A percentile compares a stretch with the other conserved stretches of the same genome.
Conservation (phyloP, 331 rosid species). For the Prunus yedoensis region DNA sequence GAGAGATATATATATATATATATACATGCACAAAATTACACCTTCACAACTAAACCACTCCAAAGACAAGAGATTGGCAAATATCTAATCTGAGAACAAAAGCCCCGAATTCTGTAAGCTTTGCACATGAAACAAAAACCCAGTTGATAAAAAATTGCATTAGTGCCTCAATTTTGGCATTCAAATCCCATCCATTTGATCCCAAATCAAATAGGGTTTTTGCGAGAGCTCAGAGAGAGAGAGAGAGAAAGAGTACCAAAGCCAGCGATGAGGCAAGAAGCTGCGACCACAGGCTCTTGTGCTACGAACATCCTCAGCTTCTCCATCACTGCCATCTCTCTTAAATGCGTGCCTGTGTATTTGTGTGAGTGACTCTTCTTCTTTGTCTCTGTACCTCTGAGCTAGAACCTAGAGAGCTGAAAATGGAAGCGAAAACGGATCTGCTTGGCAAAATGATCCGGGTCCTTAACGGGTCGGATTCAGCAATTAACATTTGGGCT, state of each 20-base stretch:
- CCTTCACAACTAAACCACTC: conserved; percentile 1
- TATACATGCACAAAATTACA: not conserved
- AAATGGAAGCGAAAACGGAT: not conserved
- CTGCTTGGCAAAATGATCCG: not conserved
- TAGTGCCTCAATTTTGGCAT: not conserved
- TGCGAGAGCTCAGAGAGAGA: not conserved
- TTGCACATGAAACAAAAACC: not conserved
- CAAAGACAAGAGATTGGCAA: not conserved
- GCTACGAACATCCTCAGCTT: conserved; percentile 78
- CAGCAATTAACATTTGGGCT: not conserved
- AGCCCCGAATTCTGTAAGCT: not conserved
- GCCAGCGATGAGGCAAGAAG: conserved; percentile 85
- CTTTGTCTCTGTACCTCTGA: conserved; percentile 2
- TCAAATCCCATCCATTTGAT: conserved; percentile 1
- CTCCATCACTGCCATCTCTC: conserved; percentile 74
- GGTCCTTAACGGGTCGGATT: not conserved
- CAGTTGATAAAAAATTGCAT: not conserved
- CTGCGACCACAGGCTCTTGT: conserved; percentile 90
- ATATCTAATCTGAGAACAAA: not conserved
- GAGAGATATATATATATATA: not conserved
- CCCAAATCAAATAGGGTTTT: not conserved
- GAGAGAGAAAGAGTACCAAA: conserved; percentile 54
- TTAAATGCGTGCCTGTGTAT: not conserved
- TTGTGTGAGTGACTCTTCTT: conserved; percentile 1
- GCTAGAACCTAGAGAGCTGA: not conserved